Percentiles rank a stretch among this genome's conserved stretches.
These are phyloP conservation scores for Scheffersomyces ergatensis DNA, from an alignment of 805 yeast species.

Conservation along the genomic window DNA sequence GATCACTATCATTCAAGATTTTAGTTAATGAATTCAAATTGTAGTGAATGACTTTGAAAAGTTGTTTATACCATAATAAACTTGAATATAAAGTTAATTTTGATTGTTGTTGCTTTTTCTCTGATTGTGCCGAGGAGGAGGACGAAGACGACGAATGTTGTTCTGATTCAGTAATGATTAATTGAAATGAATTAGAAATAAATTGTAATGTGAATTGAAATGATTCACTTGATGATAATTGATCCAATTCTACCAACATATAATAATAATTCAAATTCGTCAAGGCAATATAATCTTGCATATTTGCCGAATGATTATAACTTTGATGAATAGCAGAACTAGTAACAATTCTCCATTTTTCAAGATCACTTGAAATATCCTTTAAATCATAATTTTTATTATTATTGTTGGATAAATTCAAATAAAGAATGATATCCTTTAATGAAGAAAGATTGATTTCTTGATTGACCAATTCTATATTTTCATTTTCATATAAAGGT, in stretches of 20 bases:
- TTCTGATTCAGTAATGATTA: slow-evolving; percentile 22
- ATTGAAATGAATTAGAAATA: slow-evolving; percentile 36
- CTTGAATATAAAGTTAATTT: slow-evolving; percentile 4
- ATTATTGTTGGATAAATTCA: slow-evolving; percentile 1
- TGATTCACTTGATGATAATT: slow-evolving; percentile 33
- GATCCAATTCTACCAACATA: slow-evolving; percentile 39
- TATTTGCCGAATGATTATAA: slow-evolving; percentile 21
- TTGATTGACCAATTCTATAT: slow-evolving; percentile 15
- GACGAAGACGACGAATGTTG: neutral
- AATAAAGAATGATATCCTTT: slow-evolving; percentile 21
- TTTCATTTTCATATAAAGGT: slow-evolving; percentile 20
- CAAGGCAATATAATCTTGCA: slow-evolving; percentile 31
- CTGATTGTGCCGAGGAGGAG: too few species aligned
- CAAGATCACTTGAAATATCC: slow-evolving; percentile 28
- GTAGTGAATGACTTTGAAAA: slow-evolving; percentile 34
- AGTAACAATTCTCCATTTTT: slow-evolving; percentile 33
- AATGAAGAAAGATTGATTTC: slow-evolving; percentile 18
- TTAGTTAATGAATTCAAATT: slow-evolving; percentile 20
- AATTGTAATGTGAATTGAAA: slow-evolving; percentile 42
- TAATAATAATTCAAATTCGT: slow-evolving; percentile 39
- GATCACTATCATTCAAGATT: slow-evolving; percentile 10
- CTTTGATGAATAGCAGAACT: slow-evolving; percentile 25
- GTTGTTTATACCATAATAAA: slow-evolving; percentile 32
- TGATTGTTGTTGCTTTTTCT: slow-evolving; percentile 10
- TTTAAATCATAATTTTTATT: slow-evolving; percentile 6